phyloP scores from a whole-genome alignment of 306 rosid species.

The Vachellia pachyceras region DNA sequence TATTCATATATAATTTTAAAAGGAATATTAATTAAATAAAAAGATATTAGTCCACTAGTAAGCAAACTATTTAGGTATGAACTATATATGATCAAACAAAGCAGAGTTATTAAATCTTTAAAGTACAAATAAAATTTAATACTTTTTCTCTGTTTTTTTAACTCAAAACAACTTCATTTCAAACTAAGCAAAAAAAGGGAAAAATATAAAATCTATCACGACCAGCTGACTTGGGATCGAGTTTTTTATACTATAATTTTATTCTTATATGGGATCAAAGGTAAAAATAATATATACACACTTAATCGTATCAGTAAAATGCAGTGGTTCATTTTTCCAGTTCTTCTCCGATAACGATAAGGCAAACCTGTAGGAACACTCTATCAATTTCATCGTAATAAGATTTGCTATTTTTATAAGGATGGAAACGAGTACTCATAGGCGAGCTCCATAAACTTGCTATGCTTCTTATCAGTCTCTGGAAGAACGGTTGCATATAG shows the following conservation, averaged over 20 bases:
- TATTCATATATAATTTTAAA: no score
- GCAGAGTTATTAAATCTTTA: no score
- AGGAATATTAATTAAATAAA: no score
- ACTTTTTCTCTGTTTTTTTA: neutral
- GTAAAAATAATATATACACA: neutral
- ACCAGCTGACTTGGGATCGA: no score
- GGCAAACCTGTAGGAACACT: neutral
- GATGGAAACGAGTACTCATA: conserved; percentile 9
- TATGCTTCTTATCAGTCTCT: neutral
- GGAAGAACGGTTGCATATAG: neutral
- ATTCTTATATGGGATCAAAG: neutral
- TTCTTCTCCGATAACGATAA: neutral
- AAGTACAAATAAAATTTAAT: no score
- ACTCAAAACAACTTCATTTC: neutral
- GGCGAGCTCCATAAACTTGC: neutral
- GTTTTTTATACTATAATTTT: no score
- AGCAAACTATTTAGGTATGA: no score
- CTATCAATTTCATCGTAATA: neutral
- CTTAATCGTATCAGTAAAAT: conserved; percentile 1
- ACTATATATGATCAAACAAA: no score
- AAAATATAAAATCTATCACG: no score
- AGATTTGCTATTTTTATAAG: neutral
- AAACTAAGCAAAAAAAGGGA: no score
- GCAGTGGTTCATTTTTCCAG: neutral
- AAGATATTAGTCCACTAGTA: neutral